phyloP scores from a whole-genome alignment of 2,329 filamentous ascomycete genomes.

The Kalmusia sp. region DNA sequence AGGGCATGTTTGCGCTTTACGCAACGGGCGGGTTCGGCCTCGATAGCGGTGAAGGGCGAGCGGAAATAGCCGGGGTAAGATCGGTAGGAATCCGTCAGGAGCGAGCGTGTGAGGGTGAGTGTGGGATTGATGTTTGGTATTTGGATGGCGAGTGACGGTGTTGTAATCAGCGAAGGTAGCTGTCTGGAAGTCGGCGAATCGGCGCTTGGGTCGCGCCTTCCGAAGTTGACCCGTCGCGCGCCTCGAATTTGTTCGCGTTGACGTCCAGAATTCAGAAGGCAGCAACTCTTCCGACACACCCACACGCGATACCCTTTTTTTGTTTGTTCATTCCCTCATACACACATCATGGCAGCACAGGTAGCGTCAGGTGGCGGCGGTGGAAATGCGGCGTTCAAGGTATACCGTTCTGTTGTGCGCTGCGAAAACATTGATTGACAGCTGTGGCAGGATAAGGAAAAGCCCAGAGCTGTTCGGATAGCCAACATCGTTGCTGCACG shows the following conservation, averaged over 20 bases:
- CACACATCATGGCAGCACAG: slow-evolving; percentile 42
- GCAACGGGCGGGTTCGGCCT: slow-evolving; percentile 15
- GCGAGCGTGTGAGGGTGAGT: slow-evolving; percentile 4
- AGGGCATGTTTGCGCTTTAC: slow-evolving; percentile 71
- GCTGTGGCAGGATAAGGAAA: slow-evolving; percentile 78
- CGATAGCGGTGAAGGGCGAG: slow-evolving; percentile 5
- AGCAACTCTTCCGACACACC: slow-evolving; percentile 26
- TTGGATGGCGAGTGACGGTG: slow-evolving; percentile 16
- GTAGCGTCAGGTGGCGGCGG: slow-evolving; percentile 44
- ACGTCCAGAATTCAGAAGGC: slow-evolving; percentile 30
- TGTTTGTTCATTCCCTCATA: slow-evolving; percentile 17
- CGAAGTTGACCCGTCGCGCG: slow-evolving; percentile 25
- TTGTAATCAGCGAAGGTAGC: slow-evolving; percentile 28
- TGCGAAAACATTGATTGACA: slow-evolving; percentile 50
- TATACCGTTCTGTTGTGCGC: slow-evolving; percentile 34
- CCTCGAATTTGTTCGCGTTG: slow-evolving; percentile 35
- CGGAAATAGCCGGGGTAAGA: background rate
- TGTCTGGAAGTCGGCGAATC: slow-evolving; percentile 30
- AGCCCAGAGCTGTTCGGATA: slow-evolving; percentile 95
- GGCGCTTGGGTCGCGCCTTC: slow-evolving; percentile 24
- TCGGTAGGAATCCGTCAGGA: background rate
- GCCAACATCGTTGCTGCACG: slow-evolving; percentile 97
- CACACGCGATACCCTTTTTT: slow-evolving; percentile 30
- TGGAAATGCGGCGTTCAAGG: slow-evolving; percentile 73
- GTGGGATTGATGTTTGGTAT: slow-evolving; percentile 7